phyloP scores from a whole-genome alignment of 2,329 filamentous ascomycete species.

The Penicillium sp. region DNA sequence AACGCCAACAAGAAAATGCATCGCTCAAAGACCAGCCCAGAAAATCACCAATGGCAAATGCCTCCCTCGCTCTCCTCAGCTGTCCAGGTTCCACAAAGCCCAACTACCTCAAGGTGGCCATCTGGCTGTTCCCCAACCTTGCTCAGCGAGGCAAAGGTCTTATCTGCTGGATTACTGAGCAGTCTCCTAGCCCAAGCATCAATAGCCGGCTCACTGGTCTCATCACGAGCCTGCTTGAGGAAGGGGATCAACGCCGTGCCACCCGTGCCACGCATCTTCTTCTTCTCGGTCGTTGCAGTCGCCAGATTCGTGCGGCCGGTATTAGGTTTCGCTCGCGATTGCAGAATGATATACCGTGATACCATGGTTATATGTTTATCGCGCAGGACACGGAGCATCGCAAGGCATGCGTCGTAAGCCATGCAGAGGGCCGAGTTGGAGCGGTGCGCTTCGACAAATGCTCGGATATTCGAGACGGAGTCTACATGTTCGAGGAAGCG shows the following conservation, averaged over 20 bases:
- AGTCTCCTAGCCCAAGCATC: slow-evolving; percentile 63
- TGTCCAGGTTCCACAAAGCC: slow-evolving; percentile 84
- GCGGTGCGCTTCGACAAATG: slow-evolving; percentile 69
- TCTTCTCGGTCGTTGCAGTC: slow-evolving; percentile 43
- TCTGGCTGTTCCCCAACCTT: slow-evolving; percentile 57
- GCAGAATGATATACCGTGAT: slow-evolving; percentile 90
- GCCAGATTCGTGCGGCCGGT: slow-evolving; percentile 61
- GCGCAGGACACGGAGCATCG: slow-evolving; percentile 74
- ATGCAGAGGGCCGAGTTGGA: slow-evolving; percentile 68
- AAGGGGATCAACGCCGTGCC: slow-evolving; percentile 94
- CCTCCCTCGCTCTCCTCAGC: slow-evolving; percentile 77
- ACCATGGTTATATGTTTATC: slow-evolving; percentile 98
- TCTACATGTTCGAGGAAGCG: slow-evolving; percentile 82
- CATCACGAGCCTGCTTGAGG: slow-evolving; percentile 92
- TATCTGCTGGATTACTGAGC: slow-evolving; percentile 52
- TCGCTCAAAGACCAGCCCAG: slow-evolving; percentile 13
- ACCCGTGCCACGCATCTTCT: slow-evolving; percentile 81
- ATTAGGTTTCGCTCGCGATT: slow-evolving; percentile 72
- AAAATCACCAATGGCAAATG: slow-evolving; percentile 55
- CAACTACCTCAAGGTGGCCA: slow-evolving; percentile 62
- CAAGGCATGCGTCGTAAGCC: slow-evolving; percentile 88
- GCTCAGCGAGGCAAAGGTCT: slow-evolving; percentile 48
- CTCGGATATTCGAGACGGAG: slow-evolving; percentile 80
- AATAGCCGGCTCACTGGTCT: slow-evolving; percentile 90
- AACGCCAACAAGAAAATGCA: slow-evolving; percentile 12